These are phyloP conservation scores for Kodamaea fungicola DNA, from an alignment of 1,139 yeast genomes.

Conservation along the genomic window DNA sequence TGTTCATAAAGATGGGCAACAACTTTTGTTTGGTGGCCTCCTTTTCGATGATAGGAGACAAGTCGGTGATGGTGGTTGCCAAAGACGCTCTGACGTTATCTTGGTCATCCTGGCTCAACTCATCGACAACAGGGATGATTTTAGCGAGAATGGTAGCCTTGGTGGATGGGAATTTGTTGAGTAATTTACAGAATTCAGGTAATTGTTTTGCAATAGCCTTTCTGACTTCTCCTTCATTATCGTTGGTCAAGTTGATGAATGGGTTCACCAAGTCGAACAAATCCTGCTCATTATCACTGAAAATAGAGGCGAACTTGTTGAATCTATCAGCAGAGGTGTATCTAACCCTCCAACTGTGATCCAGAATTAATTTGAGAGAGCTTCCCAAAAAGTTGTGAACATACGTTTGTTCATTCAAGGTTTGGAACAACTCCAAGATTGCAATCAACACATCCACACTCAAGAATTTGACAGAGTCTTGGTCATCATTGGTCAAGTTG, in stretches of 20 bases:
- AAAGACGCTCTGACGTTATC: constrained; percentile 92
- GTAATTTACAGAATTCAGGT: constrained; percentile 68
- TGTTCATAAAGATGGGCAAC: constrained; percentile 83
- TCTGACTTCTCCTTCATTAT: constrained; percentile 94
- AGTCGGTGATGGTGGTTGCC: constrained; percentile 81
- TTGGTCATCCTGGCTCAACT: constrained; percentile 83
- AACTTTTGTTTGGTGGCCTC: constrained; percentile 79
- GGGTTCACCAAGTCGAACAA: constrained; percentile 60
- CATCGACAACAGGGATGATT: constrained; percentile 80
- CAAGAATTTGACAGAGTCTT: constrained; percentile 91
- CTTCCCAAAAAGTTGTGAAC: constrained; percentile 55
- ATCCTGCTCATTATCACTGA: constrained; percentile 52
- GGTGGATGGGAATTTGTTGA: constrained; percentile 41
- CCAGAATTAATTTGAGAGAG: constrained; percentile 68
- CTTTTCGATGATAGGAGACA: constrained; percentile 84
- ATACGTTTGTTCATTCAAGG: constrained; percentile 54
- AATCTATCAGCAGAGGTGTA: constrained; percentile 96
- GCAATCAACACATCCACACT: constrained; percentile 84
- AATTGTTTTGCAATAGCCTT: constrained; percentile 91
- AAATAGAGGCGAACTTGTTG: constrained; percentile 66
- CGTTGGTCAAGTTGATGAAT: constrained; percentile 77
- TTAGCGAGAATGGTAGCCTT: constrained; percentile 59
- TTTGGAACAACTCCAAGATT: constrained; percentile 61
- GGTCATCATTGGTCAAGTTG: constrained; percentile 77
- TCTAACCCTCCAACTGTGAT: constrained; percentile 97